phyloP scores from a whole-genome alignment of 306 rosid genomes.

The Vigna radiata region DNA sequence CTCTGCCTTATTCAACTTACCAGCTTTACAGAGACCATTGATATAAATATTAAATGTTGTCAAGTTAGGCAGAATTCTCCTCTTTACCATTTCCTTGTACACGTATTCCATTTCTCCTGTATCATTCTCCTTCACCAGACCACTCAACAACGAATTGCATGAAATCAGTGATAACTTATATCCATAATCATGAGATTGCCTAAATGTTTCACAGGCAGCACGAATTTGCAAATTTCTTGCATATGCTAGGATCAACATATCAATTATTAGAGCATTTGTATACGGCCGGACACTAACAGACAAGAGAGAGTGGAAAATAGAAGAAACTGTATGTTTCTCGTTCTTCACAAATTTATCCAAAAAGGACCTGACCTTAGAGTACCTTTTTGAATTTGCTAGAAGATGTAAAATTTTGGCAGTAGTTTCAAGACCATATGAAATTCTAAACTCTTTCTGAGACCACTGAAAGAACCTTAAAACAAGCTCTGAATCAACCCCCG shows the following conservation, averaged over 20 bases:
- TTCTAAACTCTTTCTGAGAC: constrained; percentile 64
- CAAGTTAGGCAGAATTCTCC: constrained; percentile 64
- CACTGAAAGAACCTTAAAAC: constrained; percentile 71
- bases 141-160: constrained; percentile 71
- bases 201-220: constrained; percentile 64
- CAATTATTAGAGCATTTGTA: constrained; percentile 57
- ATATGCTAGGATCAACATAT: constrained; percentile 71
- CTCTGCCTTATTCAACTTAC: constrained; percentile 80
- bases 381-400: constrained; percentile 58
- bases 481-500: constrained; percentile 62
- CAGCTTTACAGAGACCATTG: constrained; percentile 84
- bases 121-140: constrained; percentile 63
- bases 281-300: constrained; percentile 37
- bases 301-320: constrained; percentile 61
- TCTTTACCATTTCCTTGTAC: constrained; percentile 69
- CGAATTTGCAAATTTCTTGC: constrained; percentile 53
- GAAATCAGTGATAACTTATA: constrained; percentile 59
- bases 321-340: constrained; percentile 56
- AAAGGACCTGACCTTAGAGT: constrained; percentile 66
- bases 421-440: constrained; percentile 57
- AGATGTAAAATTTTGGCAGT: constrained; percentile 59
- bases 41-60: constrained; percentile 67
- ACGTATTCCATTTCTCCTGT: constrained; percentile 59
- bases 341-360: constrained; percentile 62
- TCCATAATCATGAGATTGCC: constrained; percentile 69